A percentile compares a stretch with the other conserved stretches of the same genome.
Evolutionary conservation across 1,139 yeast genomes (phyloP).

Genomic region (Candida sojae): DNA sequence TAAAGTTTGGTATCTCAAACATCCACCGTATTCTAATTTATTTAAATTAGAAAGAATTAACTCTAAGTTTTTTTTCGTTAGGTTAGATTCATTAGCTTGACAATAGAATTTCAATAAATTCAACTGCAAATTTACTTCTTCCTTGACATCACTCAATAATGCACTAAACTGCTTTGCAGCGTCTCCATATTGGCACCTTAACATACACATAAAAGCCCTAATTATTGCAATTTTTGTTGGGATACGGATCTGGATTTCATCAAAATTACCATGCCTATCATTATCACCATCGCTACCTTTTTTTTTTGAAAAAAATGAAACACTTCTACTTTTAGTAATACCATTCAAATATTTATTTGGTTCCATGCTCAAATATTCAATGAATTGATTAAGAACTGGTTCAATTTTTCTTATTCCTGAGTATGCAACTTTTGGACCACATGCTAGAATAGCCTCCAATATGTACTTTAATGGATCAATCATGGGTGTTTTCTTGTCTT

Average conservation of each 20-base stretch:
- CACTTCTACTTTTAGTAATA: constrained; percentile 6
- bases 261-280: background rate
- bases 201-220: constrained; percentile 14
- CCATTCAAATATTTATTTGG: background rate
- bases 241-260: background rate
- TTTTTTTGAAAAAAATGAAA: constrained; percentile 7
- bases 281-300: background rate
- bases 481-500: constrained; percentile 9
- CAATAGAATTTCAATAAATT: constrained; percentile 7
- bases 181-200: constrained; percentile 12
- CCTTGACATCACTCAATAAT: constrained; percentile 2
- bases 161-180: constrained; percentile 9
- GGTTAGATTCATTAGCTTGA: constrained; percentile 8
- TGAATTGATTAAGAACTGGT: constrained; percentile 11
- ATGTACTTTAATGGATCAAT: constrained; percentile 9
- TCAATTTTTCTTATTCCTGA: constrained; percentile 11
- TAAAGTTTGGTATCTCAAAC: constrained; percentile 6
- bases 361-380: constrained; percentile 4
- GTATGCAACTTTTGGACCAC: constrained; percentile 14
- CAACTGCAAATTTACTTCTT: background rate
- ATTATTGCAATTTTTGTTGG: constrained; percentile 7
- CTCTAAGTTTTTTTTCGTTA: constrained; percentile 4
- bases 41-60: background rate
- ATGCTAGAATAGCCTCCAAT: constrained; percentile 11
- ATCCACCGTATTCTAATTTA: constrained; percentile 2